Conservation (phyloP, 345 rosid species). For the Linum usitatissimum region DNA sequence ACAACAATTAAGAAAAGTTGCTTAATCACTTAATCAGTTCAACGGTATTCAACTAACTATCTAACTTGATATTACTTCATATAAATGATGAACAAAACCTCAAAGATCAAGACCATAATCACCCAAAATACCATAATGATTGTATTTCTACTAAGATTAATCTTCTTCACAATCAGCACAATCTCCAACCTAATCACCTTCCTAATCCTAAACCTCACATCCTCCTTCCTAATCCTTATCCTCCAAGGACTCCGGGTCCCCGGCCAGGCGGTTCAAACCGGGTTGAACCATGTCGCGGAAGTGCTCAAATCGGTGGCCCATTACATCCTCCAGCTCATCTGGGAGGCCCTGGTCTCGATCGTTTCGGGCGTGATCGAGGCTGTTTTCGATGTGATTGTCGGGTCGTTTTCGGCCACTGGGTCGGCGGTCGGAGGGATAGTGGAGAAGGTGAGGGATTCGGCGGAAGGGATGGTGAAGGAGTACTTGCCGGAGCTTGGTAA, state of each 20-base stretch:
- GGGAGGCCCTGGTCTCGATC: constrained; percentile 14
- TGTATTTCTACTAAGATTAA: constrained; percentile 15
- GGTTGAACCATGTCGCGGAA: constrained; percentile 20
- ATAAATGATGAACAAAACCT: too few species aligned
- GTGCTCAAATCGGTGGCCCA: constrained; percentile 17
- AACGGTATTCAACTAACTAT: too few species aligned
- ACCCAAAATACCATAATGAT: constrained; percentile 13
- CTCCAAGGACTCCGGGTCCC: constrained; percentile 27
- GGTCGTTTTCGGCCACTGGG: constrained; percentile 14
- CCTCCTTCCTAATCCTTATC: constrained; percentile 19
- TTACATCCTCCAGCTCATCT: constrained; percentile 13
- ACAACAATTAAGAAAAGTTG: too few species aligned
- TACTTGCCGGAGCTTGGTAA: constrained; percentile 22
- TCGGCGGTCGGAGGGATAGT: constrained; percentile 15
- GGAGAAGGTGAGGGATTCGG: constrained; percentile 23
- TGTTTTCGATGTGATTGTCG: constrained; percentile 13
- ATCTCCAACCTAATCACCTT: constrained; percentile 17
- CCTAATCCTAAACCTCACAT: constrained; percentile 16
- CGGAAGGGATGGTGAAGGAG: constrained; percentile 22
- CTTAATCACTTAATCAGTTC: too few species aligned
- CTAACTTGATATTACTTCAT: too few species aligned
- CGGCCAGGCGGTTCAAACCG: constrained; percentile 21
- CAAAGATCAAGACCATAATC: too few species aligned
- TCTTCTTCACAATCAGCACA: constrained; percentile 17
- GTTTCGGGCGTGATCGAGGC: constrained; percentile 24